Conservation (phyloP, 2,329 filamentous ascomycete genomes). For the Rutstroemia sp. region DNA sequence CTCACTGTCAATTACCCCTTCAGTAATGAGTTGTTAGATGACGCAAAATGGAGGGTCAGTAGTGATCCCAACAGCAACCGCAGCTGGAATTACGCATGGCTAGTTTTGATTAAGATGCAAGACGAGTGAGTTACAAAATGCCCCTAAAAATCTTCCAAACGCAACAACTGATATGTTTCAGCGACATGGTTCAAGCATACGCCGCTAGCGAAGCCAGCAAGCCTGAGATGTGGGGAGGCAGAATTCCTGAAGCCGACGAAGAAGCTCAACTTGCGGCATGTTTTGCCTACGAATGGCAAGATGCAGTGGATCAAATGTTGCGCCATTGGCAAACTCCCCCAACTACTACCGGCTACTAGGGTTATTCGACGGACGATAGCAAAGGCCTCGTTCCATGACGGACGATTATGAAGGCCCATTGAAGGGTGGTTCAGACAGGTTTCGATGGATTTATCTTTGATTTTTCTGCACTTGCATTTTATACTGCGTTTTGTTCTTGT, state of each 20-base stretch:
- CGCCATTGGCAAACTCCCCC: constrained; percentile 60
- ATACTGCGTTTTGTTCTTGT: too few relatives aligned
- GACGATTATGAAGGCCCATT: too few relatives aligned
- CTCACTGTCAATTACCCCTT: constrained; percentile 63
- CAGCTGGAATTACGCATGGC: constrained; percentile 72
- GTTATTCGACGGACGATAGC: neutral
- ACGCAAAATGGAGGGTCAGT: constrained; percentile 57
- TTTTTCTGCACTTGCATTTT: too few relatives aligned
- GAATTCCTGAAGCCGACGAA: constrained; percentile 46
- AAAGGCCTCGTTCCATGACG: too few relatives aligned
- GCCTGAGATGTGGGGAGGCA: constrained; percentile 63
- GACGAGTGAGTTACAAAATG: constrained; percentile 45
- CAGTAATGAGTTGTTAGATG: constrained; percentile 54
- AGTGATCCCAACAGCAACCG: constrained; percentile 57
- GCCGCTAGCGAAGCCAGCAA: constrained; percentile 53
- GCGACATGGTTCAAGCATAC: constrained; percentile 53
- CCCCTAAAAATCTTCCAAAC: neutral
- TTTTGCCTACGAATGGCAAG: constrained; percentile 60
- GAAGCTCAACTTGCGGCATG: constrained; percentile 51
- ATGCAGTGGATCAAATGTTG: constrained; percentile 58
- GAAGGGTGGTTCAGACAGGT: too few relatives aligned
- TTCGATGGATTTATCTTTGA: too few relatives aligned
- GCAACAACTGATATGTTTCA: constrained; percentile 23
- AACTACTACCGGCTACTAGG: constrained; percentile 47
- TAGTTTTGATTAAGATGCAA: constrained; percentile 59